Percentiles rank a stretch among this genome's conserved stretches.
These are phyloP conservation scores for Paramecium caudatum DNA, from an alignment of 73 alveolate species.

Conservation along the genomic window DNA sequence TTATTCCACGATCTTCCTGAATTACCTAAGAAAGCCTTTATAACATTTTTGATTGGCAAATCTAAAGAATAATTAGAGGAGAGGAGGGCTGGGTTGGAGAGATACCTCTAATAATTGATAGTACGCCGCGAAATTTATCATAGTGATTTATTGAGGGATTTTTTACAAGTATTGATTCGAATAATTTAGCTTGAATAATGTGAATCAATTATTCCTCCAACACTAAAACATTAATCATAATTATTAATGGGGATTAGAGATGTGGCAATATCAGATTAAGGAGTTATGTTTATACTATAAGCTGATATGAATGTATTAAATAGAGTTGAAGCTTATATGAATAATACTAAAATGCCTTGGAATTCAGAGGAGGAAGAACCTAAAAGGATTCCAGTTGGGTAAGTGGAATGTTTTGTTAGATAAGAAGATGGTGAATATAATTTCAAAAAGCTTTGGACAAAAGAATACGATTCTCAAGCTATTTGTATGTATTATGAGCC, in stretches of 20 bases:
- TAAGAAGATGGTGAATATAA: conserved; percentile 49
- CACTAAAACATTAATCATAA: neutral
- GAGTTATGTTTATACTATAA: conserved; percentile 60
- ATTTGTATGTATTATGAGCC: conserved; percentile 76
- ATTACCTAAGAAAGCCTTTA: conserved; percentile 63
- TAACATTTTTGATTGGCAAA: conserved; percentile 69
- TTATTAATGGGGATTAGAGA: conserved; percentile 67
- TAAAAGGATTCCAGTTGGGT: conserved; percentile 72
- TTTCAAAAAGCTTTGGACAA: conserved; percentile 60
- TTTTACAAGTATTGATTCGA: conserved; percentile 5
- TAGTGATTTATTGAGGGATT: conserved; percentile 65
- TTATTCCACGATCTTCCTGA: conserved; percentile 64
- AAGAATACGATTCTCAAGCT: conserved; percentile 70
- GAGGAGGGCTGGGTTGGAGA: conserved; percentile 70
- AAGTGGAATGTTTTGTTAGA: conserved; percentile 61
- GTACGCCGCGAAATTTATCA: conserved; percentile 70
- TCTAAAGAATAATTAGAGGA: conserved; percentile 67
- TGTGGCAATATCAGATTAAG: conserved; percentile 46
- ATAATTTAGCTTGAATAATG: conserved; percentile 47
- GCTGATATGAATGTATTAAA: conserved; percentile 75
- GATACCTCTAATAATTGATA: conserved; percentile 59
- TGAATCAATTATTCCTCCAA: conserved; percentile 19
- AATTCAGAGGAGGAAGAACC: conserved; percentile 29
- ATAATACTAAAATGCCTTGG: conserved; percentile 77
- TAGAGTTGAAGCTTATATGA: conserved; percentile 77